Base-by-base conservation (phyloP, 495 filamentous ascomycete species). In the Penicillium herquei region DNA sequence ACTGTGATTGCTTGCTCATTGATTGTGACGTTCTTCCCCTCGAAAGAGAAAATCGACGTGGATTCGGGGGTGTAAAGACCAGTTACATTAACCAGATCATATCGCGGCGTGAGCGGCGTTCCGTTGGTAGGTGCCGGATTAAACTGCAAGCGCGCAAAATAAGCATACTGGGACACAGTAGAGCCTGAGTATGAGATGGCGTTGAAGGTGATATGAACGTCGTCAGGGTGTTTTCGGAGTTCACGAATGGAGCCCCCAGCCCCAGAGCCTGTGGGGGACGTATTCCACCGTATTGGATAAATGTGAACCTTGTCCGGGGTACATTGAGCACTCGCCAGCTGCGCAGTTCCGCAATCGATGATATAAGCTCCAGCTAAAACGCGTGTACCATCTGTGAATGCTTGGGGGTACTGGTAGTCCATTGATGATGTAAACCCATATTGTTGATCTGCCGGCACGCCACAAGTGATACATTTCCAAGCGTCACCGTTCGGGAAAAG, bases 41-140 rank as follows among this genome's bases (percentile, higher is more conserved):
- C 42, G 0, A 39, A 40, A 21, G 33, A 46, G 13, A 65, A 39
- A 1, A 52, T 43, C 0, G 40, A 18, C 3, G 45, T 39, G 3
- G 54, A 49, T 17, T 54, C 52, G 1, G 57, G 52, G 0, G 51
- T 12, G n/a, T 46, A 33, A 14, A 64, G 52, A 4, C 56, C n/a
- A 26, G 54, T 65, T 6, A 61, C 59, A 14, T 63, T 51, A 8
- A 68, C 62, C 1, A 68, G 21, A 30, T 68, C 65, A 39, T 68
- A 68, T 39, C 62, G 59, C 6, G 62, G 49, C 6, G 44, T 48
- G 18, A 30, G 58, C 0, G 51, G 50, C 0, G 47, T 52, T 12
- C 64, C 61, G 1, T 37, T 56, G 0, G 17, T 41, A 2, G 65
- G 62, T 1, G 40, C 47, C 7, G 52, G 39, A 13, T 68, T 68